phyloP scores from a whole-genome alignment of 495 filamentous ascomycete genomes.

The Penicillium cinerascens region DNA sequence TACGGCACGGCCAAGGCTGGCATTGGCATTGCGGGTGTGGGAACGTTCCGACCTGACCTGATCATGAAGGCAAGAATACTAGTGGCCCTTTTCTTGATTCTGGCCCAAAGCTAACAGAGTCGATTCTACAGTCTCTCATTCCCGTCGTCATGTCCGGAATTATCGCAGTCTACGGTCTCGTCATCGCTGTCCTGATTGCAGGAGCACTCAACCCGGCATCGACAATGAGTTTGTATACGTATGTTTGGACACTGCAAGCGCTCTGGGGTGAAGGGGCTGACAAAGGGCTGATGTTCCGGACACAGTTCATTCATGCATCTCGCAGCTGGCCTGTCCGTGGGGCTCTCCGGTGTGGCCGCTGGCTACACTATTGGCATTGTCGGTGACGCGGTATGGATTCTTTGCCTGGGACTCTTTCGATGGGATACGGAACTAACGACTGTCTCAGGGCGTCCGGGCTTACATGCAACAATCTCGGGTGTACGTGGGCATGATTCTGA shows the following conservation, averaged over 20 bases:
- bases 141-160: slow-evolving; percentile 99
- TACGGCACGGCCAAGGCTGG: slow-evolving; percentile 97
- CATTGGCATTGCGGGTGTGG: slow-evolving; percentile 93
- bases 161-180: slow-evolving; percentile 95
- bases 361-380: slow-evolving; percentile 96
- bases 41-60: slow-evolving; percentile 85
- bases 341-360: slow-evolving; percentile 88
- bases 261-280: background rate
- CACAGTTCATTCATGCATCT: slow-evolving; percentile 86
- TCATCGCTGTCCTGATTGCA: slow-evolving; percentile 92
- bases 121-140: slow-evolving; percentile 66
- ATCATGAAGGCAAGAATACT: slow-evolving; percentile 83
- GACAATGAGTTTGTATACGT: slow-evolving; percentile 80
- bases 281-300: slow-evolving; percentile 13
- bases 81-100: background rate
- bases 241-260: slow-evolving; percentile 23
- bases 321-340: slow-evolving; percentile 85
- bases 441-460: slow-evolving; percentile 69
- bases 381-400: slow-evolving; percentile 68
- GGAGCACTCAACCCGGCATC: slow-evolving; percentile 71
- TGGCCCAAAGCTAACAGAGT: slow-evolving; percentile 5
- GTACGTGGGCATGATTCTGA: slow-evolving; percentile 98
- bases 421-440: slow-evolving; percentile 22
- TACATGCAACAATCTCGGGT: slow-evolving; percentile 95
- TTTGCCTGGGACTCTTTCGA: background rate